A percentile compares a stretch with the other conserved stretches of the same genome.
Conservation (phyloP, 2,329 filamentous ascomycete species). For the Aspergillus novoparasiticus region DNA sequence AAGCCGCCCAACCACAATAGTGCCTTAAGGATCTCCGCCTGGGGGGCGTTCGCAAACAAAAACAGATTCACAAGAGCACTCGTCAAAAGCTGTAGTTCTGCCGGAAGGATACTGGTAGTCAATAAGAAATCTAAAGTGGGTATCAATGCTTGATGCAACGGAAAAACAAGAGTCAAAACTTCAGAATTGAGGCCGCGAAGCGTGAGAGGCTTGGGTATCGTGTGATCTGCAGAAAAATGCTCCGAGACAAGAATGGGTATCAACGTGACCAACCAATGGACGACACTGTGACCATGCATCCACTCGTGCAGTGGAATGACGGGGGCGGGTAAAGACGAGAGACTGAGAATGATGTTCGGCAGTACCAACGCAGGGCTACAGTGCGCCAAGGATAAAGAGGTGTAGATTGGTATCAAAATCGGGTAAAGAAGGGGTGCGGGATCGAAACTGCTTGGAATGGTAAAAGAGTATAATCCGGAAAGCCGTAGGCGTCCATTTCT, state of each 20-base stretch:
- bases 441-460: slow-evolving; percentile 78
- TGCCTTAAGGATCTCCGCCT: slow-evolving; percentile 81
- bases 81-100: slow-evolving; percentile 86
- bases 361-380: slow-evolving; percentile 65
- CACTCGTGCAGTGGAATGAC: slow-evolving; percentile 68
- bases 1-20: slow-evolving; percentile 85
- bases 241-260: slow-evolving; percentile 64
- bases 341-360: slow-evolving; percentile 78
- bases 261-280: slow-evolving; percentile 80
- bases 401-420: slow-evolving; percentile 71
- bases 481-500: slow-evolving; percentile 30
- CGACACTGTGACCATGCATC: slow-evolving; percentile 60
- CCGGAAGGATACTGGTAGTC: slow-evolving; percentile 81
- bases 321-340: slow-evolving; percentile 73
- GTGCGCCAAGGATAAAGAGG: slow-evolving; percentile 72
- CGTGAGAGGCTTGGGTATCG: slow-evolving; percentile 35
- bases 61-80: slow-evolving; percentile 79
- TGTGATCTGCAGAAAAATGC: slow-evolving; percentile 38
- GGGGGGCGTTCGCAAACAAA: slow-evolving; percentile 75
- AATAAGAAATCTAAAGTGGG: slow-evolving; percentile 76
- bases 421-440: slow-evolving; percentile 91
- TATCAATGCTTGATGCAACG: slow-evolving; percentile 78
- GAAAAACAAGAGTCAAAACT: slow-evolving; percentile 69
- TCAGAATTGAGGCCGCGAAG: slow-evolving; percentile 56
- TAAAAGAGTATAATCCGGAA: slow-evolving; percentile 51